Evolutionary conservation across 2,329 filamentous ascomycete species (phyloP).

Genomic region (Hypomyces rosellus): DNA sequence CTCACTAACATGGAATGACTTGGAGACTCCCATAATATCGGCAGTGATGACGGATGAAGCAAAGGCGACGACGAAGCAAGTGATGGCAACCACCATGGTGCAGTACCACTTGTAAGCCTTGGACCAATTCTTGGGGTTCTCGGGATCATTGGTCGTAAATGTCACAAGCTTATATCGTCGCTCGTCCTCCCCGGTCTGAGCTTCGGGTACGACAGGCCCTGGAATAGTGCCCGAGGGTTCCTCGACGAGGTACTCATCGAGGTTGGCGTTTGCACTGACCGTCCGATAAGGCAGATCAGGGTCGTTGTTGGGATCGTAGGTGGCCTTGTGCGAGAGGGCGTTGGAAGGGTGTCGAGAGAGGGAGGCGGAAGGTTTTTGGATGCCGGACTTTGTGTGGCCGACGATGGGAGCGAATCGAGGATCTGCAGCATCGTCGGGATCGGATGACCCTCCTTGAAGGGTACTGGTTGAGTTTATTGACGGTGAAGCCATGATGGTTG

Average conservation of each 20-base stretch:
- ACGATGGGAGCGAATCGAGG: too few species aligned
- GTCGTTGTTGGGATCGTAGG: slow-evolving; percentile 36
- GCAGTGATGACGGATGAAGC: slow-evolving; percentile 71
- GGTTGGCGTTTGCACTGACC: slow-evolving; percentile 51
- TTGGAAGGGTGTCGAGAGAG: slow-evolving; percentile 3
- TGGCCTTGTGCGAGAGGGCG: slow-evolving; percentile 25
- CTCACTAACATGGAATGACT: slow-evolving; percentile 60
- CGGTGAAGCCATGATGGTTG: too few species aligned
- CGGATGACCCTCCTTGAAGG: too few species aligned
- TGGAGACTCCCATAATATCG: slow-evolving; percentile 57
- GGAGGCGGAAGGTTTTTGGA: not conserved
- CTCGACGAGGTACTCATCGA: slow-evolving; percentile 62
- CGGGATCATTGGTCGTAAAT: slow-evolving; percentile 64
- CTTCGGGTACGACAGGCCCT: slow-evolving; percentile 26
- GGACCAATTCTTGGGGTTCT: slow-evolving; percentile 82
- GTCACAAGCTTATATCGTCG: slow-evolving; percentile 47
- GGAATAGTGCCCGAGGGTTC: slow-evolving; percentile 56
- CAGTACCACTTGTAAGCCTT: slow-evolving; percentile 75
- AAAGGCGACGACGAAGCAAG: slow-evolving; percentile 69
- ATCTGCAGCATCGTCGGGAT: too few species aligned
- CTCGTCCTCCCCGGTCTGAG: slow-evolving; percentile 15
- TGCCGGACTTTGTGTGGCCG: not conserved
- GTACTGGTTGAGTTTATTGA: too few species aligned
- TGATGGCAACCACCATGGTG: slow-evolving; percentile 76
- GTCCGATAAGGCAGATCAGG: slow-evolving; percentile 60